phyloP scores from a whole-genome alignment of 176 grass and related monocot species.

The Bothriochloa decipiens region DNA sequence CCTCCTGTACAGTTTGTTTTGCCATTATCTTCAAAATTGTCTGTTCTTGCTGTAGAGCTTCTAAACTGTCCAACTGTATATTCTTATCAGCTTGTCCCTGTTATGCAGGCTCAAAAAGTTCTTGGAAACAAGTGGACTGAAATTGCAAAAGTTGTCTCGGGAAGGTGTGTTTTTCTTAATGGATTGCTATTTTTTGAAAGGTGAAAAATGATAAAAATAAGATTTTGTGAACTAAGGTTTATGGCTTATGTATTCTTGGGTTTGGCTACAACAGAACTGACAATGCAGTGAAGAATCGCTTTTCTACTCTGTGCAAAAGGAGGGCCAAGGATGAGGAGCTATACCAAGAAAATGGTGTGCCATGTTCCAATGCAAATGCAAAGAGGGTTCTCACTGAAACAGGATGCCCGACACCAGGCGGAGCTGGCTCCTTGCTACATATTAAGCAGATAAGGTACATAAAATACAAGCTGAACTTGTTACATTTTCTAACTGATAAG shows the following conservation, averaged over 20 bases:
- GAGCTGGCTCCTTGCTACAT: constrained; percentile 47
- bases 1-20: neutral
- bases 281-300: constrained; percentile 95
- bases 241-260: neutral
- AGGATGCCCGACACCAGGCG: constrained; percentile 40
- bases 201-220: constrained; percentile 13
- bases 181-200: constrained; percentile 13
- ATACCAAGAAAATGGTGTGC: constrained; percentile 67
- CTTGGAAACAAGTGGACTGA: constrained; percentile 97
- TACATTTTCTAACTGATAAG: constrained; percentile 7
- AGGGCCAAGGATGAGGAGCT: constrained; percentile 60
- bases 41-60: neutral
- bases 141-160: constrained; percentile 94
- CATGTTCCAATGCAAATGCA: constrained; percentile 60
- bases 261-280: constrained; percentile 67
- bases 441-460: constrained; percentile 73
- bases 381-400: constrained; percentile 61
- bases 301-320: constrained; percentile 94
- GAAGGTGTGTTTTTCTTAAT: constrained; percentile 67
- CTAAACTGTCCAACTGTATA: neutral
- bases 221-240: constrained; percentile 8
- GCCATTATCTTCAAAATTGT: neutral
- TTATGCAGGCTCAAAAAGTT: constrained; percentile 84
- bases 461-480: neutral
- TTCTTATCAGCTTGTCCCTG: constrained; percentile 40